phyloP scores from a whole-genome alignment of 257 asterid genomes.

The Buddleja alternifolia region DNA sequence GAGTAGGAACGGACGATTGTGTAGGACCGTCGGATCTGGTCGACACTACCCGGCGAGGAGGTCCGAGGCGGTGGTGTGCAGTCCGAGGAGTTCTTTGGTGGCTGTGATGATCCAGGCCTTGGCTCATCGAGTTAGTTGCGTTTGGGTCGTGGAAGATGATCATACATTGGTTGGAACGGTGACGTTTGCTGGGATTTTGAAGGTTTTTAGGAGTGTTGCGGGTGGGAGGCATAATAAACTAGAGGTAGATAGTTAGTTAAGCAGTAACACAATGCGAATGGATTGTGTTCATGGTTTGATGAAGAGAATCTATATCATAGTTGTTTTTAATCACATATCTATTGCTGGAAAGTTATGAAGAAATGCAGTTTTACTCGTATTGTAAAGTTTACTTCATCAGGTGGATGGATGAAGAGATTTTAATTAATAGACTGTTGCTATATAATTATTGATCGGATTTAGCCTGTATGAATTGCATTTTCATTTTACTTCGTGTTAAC shows the following conservation, averaged over 20 bases:
- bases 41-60: conserved; percentile 53
- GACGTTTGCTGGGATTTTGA: conserved; percentile 62
- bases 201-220: conserved; percentile 49
- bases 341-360: background rate
- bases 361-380: background rate
- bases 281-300: background rate
- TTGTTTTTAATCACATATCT: background rate
- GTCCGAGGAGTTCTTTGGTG: conserved; percentile 69
- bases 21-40: conserved; percentile 32
- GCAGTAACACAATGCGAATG: conserved; percentile 17
- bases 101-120: conserved; percentile 88
- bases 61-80: conserved; percentile 68
- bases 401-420: background rate
- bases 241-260: conserved; percentile 25
- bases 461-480: too few species aligned
- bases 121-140: conserved; percentile 65
- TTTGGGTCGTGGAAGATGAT: conserved; percentile 80
- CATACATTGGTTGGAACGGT: conserved; percentile 64
- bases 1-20: conserved; percentile 26
- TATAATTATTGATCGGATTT: too few species aligned
- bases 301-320: background rate
- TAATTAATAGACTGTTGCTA: too few species aligned
- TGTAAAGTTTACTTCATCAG: background rate
- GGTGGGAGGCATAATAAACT: conserved; percentile 26
- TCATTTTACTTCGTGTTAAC: too few species aligned